Base-by-base conservation (phyloP, 345 rosid species). In the Carallia pectinifolia region DNA sequence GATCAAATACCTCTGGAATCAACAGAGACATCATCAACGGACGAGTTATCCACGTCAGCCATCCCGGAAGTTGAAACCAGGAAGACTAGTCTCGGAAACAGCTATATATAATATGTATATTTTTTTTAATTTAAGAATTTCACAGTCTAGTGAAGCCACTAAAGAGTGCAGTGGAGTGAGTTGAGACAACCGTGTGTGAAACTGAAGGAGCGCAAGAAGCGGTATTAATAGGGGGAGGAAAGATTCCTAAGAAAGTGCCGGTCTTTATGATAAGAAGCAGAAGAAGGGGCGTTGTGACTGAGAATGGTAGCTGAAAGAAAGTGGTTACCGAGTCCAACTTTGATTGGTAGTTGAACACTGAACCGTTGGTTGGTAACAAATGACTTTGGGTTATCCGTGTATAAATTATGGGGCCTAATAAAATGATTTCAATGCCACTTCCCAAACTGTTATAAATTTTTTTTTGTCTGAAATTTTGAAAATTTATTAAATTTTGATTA, bases 271-370 rank as follows among this genome's bases (percentile, higher is more conserved):
- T 12, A 4, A 33, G 16, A 50, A 6, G 30, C 34, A 53, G 60
- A 53, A 66, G 71, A 37, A 71, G 60, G 75, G 72, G 73, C 15
- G 79, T 56, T 70, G 56, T 5, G n/a, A n/a, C n/a, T 5, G 63
- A 75, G 89, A 85, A 75, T 77, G 89, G 89, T 83, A 77, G 89
- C 77, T 85, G 82, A 71, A 23, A 48, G 61, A 0, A 29, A 18
- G 7, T 29, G 48, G 19, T 39, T 39, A 0, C 19, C 5, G 2
- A 58, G 81, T 82, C 84, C 79, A 81, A 68, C 70, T 81, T 85
- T 82, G 88, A 82, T 81, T 55, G 88, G 83, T 85, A 72, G 88
- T 73, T 85, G 84, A 71, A 72, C 67, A 64, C 59, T 63, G 36
- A 19, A 1, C 50, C 2, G 70, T 23, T 54, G 66, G 77, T 76